These are phyloP conservation scores for Sporothrix humicola DNA, from an alignment of 2,329 filamentous ascomycete species.

Conservation along the genomic window DNA sequence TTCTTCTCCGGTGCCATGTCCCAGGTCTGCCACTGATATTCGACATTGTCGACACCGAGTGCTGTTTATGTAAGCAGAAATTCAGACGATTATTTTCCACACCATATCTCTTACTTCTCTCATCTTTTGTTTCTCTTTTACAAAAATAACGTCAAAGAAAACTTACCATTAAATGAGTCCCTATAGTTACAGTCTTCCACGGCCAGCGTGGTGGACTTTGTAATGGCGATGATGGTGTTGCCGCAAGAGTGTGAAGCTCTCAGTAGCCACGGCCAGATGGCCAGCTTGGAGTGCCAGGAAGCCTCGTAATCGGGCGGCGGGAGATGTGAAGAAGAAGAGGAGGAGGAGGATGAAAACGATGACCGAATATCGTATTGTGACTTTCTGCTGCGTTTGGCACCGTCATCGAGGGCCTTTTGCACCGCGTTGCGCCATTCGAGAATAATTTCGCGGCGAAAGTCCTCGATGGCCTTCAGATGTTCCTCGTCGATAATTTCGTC, in stretches of 20 bases:
- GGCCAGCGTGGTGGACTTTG: constrained; percentile 26
- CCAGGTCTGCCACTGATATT: constrained; percentile 34
- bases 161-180: constrained; percentile 24
- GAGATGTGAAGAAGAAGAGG: constrained; percentile 4
- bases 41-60: constrained; percentile 29
- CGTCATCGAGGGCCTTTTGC: constrained; percentile 7
- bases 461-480: constrained; percentile 5
- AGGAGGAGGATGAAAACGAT: constrained; percentile 23
- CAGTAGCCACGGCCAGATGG: constrained; percentile 30
- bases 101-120: no score
- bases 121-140: background rate
- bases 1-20: background rate
- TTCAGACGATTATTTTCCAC: background rate
- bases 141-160: background rate
- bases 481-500: background rate
- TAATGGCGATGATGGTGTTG: constrained; percentile 13
- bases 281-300: constrained; percentile 24
- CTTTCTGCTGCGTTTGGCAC: background rate
- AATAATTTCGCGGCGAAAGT: constrained; percentile 14
- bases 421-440: constrained; percentile 28
- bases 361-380: background rate
- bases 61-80: background rate
- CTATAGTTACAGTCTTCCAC: constrained; percentile 15
- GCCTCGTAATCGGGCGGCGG: constrained; percentile 37
- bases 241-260: constrained; percentile 24